Percentiles rank a stretch among this genome's conserved stretches.
Conservation (phyloP, 1,284 basidiomycete species). For the Sporisorium sorghi region DNA sequence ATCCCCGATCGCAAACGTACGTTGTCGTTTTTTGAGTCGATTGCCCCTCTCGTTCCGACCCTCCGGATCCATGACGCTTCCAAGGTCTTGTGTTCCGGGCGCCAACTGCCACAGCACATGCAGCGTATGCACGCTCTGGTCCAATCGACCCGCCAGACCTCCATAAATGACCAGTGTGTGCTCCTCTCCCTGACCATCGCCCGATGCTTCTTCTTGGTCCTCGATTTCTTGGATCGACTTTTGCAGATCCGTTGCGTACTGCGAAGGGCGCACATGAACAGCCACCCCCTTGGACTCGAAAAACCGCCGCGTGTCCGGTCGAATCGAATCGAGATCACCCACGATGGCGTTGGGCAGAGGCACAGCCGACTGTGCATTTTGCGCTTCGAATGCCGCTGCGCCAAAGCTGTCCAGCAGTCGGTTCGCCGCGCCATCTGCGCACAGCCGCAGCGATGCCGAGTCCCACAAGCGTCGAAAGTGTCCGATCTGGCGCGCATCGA, state of each 20-base stretch:
- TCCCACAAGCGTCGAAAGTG: constrained; percentile 52
- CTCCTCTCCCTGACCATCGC: constrained; percentile 12
- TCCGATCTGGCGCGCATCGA: constrained; percentile 36
- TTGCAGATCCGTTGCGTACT: constrained; percentile 92
- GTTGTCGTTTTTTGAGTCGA: constrained; percentile 72
- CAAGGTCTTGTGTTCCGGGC: constrained; percentile 69
- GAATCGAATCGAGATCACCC: constrained; percentile 90
- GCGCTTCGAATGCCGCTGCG: constrained; percentile 49
- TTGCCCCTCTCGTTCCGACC: constrained; percentile 20
- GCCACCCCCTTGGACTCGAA: constrained; percentile 79
- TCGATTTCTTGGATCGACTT: constrained; percentile 82
- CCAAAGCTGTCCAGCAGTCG: constrained; percentile 78
- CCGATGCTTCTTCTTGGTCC: constrained; percentile 72
- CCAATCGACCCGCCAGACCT: constrained; percentile 88
- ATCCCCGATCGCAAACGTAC: constrained; percentile 83
- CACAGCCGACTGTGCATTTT: constrained; percentile 6
- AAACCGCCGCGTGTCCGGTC: constrained; percentile 78
- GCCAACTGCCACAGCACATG: constrained; percentile 83
- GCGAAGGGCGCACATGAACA: constrained; percentile 78
- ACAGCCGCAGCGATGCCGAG: constrained; percentile 71
- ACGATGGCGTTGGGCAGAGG: constrained; percentile 83
- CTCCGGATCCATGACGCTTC: constrained; percentile 47
- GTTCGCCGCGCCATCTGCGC: constrained; percentile 96
- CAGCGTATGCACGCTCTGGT: constrained; percentile 92
- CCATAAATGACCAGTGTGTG: constrained; percentile 80